Evolutionary conservation across 176 grass and related monocot genomes (phyloP), one percentile per base, ranked within the genome.

Genomic region (Ampelocalamus luodianensis): DNA sequence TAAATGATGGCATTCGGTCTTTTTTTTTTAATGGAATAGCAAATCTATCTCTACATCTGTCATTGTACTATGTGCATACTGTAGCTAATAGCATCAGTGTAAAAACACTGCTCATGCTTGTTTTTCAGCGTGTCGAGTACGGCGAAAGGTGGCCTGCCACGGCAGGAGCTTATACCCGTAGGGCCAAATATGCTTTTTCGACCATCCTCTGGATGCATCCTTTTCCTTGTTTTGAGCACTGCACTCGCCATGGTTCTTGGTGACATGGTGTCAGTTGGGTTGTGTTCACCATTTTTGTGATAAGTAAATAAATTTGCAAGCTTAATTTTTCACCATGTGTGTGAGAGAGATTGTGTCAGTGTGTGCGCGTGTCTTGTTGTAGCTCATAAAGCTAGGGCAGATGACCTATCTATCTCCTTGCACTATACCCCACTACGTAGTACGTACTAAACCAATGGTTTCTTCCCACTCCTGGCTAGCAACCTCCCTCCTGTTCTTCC

Each of bases 331-430:
- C 40, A 61, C 23, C 76, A 78, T 44, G 56, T 29, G 16, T 45
- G 44, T 13, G 76, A 63, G 56, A 11, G 56, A 17, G 6, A 26
- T 48, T 0, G 20, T 61, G 18, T 64, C 81, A 58, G 38, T 13
- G 54, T 10, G 77, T 9, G 46, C 44, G 40, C 38, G 24, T 61
- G 72, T 78, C 12, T 23, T 23, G 51, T 70, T 73, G 39, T 60
- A 64, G 55, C 76, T 27, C 71, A 63, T 82, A 86, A 85, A 81
- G 83, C 78, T 43, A 76, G 63, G 20, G 66, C 73, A 62, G 49
- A 60, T 54, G 55, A 45, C 13, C 73, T 56, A 3, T 61, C 38
- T 36, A 66, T 22, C 32, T 29, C 27, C n/a, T 73, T n/a, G 1
- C 44, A 50, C 65, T 46, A 22, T 58, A 68, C 79, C 77, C 77